These are phyloP conservation scores for Clitocybe nebularis DNA, from an alignment of 1,284 basidiomycete species.

Conservation along the genomic window DNA sequence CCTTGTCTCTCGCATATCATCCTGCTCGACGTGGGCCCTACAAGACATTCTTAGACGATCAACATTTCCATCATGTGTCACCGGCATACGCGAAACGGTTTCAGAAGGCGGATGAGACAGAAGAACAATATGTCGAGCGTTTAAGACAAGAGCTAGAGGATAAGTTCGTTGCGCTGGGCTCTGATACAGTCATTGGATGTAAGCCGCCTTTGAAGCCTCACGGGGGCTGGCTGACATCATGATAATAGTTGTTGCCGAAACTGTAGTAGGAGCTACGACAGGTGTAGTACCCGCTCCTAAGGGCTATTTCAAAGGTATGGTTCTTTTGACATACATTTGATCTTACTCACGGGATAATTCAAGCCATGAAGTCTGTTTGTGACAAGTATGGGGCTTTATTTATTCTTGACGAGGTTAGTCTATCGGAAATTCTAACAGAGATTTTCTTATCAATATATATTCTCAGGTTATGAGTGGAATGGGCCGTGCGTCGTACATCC, in stretches of 20 bases:
- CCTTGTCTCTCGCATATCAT: constrained; percentile 64
- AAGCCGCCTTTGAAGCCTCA: constrained; percentile 23
- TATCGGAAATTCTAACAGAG: background rate
- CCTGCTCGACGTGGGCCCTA: constrained; percentile 66
- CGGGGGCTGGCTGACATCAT: constrained; percentile 4
- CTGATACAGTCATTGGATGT: constrained; percentile 79
- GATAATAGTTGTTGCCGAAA: constrained; percentile 70
- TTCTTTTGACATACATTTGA: too few species aligned
- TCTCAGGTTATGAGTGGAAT: constrained; percentile 67
- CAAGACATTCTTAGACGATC: constrained; percentile 54
- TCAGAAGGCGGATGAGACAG: constrained; percentile 62
- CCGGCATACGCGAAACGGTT: constrained; percentile 84
- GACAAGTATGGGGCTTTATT: constrained; percentile 84
- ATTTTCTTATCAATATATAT: constrained; percentile 2
- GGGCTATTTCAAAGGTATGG: constrained; percentile 65
- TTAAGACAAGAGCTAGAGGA: constrained; percentile 76
- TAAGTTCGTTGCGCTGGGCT: constrained; percentile 78
- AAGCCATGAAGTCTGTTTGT: constrained; percentile 82
- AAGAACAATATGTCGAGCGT: constrained; percentile 73
- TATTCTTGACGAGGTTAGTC: constrained; percentile 72
- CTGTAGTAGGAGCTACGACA: constrained; percentile 79
- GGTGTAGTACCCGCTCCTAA: constrained; percentile 73
- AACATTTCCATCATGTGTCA: constrained; percentile 76
- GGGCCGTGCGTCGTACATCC: constrained; percentile 56
- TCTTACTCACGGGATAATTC: too few species aligned